These are phyloP conservation scores for Bryoerythrophyllum caledonicum DNA, from an alignment of 225 moss, liverwort and hornwort species.

Conservation along the genomic window DNA sequence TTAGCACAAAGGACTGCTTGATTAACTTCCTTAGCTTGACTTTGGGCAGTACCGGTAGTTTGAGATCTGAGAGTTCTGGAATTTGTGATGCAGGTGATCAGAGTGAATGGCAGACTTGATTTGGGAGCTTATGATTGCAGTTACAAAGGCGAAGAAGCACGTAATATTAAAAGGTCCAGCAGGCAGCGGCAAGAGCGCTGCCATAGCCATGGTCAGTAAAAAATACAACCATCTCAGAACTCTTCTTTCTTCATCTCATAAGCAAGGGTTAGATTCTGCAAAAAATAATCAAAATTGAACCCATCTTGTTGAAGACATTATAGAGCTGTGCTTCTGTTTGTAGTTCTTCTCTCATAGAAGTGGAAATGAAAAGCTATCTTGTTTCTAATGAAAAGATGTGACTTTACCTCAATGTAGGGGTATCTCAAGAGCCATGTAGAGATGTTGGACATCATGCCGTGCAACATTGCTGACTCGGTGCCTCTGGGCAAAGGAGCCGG, in stretches of 20 bases:
- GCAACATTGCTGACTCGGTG: constrained; percentile 64
- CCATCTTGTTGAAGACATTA: no score
- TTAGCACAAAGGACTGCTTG: neutral
- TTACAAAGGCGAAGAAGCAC: constrained; percentile 67
- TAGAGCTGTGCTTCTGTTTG: no score
- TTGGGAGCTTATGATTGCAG: constrained; percentile 46
- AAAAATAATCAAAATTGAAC: no score
- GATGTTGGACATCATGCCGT: constrained; percentile 66
- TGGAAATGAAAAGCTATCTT: neutral
- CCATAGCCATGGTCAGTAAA: constrained; percentile 88
- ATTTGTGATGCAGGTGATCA: constrained; percentile 53
- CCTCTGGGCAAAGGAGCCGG: constrained; percentile 94
- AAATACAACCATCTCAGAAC: no score
- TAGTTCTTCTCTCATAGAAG: neutral
- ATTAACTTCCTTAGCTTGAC: no score
- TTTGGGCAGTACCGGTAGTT: no score
- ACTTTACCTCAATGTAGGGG: constrained; percentile 48
- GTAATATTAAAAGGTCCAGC: constrained; percentile 82
- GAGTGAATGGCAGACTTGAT: constrained; percentile 56
- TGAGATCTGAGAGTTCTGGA: neutral
- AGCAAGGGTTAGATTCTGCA: neutral
- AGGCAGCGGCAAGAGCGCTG: constrained; percentile 90
- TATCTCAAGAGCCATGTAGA: constrained; percentile 78
- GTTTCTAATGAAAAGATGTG: neutral
- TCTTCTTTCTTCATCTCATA: no score